Percentiles rank a stretch among this genome's conserved stretches.
Conservation (phyloP, 1,284 basidiomycete species). For the Tremellales sp. region DNA sequence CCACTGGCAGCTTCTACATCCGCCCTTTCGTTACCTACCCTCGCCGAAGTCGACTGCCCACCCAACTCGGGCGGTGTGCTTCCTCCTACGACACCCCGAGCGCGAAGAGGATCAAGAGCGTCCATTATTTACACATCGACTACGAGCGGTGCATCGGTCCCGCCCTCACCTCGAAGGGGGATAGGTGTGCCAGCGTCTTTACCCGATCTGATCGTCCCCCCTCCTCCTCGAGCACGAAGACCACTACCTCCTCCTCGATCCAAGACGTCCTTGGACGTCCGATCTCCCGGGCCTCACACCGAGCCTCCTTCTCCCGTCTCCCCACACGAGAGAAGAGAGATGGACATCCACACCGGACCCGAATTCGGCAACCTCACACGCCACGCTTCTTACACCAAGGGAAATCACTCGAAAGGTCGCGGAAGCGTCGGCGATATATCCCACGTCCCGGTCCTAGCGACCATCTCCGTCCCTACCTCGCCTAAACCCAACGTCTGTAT, state of each 20-base stretch:
- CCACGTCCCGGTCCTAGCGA: no score
- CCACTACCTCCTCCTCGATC: neutral
- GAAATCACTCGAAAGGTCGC: no score
- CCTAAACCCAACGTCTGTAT: no score
- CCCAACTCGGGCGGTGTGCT: neutral
- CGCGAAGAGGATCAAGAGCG: conserved; percentile 2
- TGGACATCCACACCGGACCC: neutral
- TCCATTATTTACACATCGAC: conserved; percentile 3
- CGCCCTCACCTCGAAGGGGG: neutral
- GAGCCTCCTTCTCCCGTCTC: neutral
- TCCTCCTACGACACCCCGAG: neutral
- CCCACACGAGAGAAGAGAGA: neutral
- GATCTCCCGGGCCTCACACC: neutral
- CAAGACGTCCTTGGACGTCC: no score
- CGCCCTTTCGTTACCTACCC: conserved; percentile 22
- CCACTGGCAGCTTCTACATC: conserved; percentile 24
- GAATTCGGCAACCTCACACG: no score
- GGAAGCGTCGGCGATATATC: no score
- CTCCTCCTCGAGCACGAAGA: no score
- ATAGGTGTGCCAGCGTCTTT: no score
- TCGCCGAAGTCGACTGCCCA: conserved; percentile 16
- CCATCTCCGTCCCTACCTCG: no score
- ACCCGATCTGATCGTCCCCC: no score
- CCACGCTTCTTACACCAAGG: no score
- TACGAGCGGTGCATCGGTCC: neutral